Percentiles rank a stretch among this genome's conserved stretches.
phyloP scores from a whole-genome alignment of 2,329 filamentous ascomycete genomes.

The Xylaria arbuscula region DNA sequence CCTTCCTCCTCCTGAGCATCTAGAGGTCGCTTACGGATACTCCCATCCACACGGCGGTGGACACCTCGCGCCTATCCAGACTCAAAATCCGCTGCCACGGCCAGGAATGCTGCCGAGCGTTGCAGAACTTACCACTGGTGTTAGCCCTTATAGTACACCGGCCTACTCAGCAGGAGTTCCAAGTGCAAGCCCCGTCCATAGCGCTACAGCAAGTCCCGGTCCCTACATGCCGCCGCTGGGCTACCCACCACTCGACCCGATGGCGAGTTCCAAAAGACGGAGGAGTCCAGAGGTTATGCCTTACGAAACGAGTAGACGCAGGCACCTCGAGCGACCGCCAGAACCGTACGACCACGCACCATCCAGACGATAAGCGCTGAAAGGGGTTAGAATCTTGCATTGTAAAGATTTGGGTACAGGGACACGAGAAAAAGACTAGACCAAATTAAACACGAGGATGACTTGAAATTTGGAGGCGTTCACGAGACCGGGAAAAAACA shows the following conservation, averaged over 20 bases:
- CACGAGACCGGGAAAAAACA: conserved; percentile 24
- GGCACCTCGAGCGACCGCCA: conserved; percentile 36
- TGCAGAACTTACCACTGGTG: conserved; percentile 71
- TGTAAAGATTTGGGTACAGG: conserved; percentile 23
- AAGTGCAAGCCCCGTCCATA: conserved; percentile 53
- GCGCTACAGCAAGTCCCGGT: conserved; percentile 57
- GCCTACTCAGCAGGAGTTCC: conserved; percentile 61
- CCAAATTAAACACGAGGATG: conserved; percentile 27
- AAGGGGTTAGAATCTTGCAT: conserved; percentile 5
- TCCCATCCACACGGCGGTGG: conserved; percentile 53
- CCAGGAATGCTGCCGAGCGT: conserved; percentile 67
- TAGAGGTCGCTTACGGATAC: conserved; percentile 42
- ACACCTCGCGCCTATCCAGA: conserved; percentile 66
- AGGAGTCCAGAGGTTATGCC: conserved; percentile 59
- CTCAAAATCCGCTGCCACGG: conserved; percentile 53
- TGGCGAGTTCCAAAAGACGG: conserved; percentile 60
- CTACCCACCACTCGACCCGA: conserved; percentile 56
- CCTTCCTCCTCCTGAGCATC: conserved; percentile 45
- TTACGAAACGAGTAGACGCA: conserved; percentile 37
- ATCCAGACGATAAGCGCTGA: conserved; percentile 33
- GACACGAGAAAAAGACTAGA: conserved; percentile 26
- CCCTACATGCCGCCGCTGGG: conserved; percentile 51
- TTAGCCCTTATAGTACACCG: conserved; percentile 70
- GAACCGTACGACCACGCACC: conserved; percentile 40
- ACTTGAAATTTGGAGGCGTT: conserved; percentile 32